Conservation (phyloP, 495 filamentous ascomycete genomes). For the Schizothecium vesticola region DNA sequence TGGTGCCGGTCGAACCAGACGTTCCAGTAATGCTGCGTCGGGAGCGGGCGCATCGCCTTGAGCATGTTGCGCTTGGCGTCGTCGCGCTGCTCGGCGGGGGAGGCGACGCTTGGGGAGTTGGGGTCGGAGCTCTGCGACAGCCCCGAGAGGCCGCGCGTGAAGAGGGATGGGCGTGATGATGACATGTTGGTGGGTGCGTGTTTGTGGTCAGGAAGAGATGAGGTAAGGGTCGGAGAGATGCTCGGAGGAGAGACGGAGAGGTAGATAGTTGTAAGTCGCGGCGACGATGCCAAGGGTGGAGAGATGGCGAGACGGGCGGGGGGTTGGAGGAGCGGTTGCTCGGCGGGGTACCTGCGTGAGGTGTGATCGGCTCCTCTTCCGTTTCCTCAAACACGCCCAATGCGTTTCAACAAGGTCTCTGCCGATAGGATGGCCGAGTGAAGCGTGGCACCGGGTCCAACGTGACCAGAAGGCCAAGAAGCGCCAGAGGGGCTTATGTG, state of each 20-base stretch:
- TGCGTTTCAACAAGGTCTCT: conserved; percentile 2
- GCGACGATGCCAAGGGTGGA: not conserved
- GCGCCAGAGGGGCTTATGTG: not conserved
- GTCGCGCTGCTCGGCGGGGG: conserved; percentile 52
- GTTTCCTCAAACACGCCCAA: conserved; percentile 7
- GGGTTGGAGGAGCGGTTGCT: not conserved
- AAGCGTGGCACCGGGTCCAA: not conserved
- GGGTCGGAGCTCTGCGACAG: conserved; percentile 46
- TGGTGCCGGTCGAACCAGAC: conserved; percentile 52
- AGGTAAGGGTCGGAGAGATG: not conserved
- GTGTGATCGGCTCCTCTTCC: conserved; percentile 7
- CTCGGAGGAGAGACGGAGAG: not conserved
- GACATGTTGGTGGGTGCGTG: conserved; percentile 33
- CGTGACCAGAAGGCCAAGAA: not conserved
- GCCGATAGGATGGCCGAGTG: not conserved
- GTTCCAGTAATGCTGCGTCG: conserved; percentile 58
- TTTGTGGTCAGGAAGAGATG: not conserved
- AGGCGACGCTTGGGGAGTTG: conserved; percentile 46
- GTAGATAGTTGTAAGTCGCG: not conserved
- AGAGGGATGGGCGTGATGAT: conserved; percentile 42
- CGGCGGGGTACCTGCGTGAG: conserved; percentile 8
- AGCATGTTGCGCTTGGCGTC: conserved; percentile 56
- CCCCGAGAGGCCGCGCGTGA: conserved; percentile 49
- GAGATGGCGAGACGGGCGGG: not conserved
- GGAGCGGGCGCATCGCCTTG: conserved; percentile 54